Conservation (phyloP, 106 monocot species). For the Phalaenopsis aphrodite region DNA sequence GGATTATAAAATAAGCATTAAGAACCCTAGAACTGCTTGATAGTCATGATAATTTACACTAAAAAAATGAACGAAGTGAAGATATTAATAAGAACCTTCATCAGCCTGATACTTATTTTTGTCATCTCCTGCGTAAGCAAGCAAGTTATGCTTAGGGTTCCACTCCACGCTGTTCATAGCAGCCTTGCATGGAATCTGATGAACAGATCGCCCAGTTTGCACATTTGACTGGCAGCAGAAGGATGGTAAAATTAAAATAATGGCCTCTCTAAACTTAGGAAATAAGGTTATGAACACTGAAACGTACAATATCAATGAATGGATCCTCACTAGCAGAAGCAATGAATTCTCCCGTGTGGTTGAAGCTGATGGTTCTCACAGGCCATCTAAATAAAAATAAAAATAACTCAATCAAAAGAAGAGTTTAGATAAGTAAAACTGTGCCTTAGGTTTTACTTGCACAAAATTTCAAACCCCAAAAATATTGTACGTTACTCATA, state of each 20-base stretch:
- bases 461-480: not conserved
- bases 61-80: not conserved
- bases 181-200: slow-evolving; percentile 92
- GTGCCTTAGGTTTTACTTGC: no score
- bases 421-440: not conserved
- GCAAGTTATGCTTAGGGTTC: slow-evolving; percentile 88
- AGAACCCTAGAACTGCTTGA: not conserved
- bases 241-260: not conserved
- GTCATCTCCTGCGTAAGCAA: slow-evolving; percentile 96
- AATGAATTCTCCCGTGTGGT: slow-evolving; percentile 83
- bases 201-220: slow-evolving; percentile 66
- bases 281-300: not conserved
- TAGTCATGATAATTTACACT: not conserved
- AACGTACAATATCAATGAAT: slow-evolving; percentile 87
- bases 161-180: slow-evolving; percentile 98
- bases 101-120: slow-evolving; percentile 90
- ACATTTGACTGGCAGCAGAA: slow-evolving; percentile 57
- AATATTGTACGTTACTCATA: not conserved
- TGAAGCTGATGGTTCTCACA: slow-evolving; percentile 94
- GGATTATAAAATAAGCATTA: not conserved
- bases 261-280: not conserved
- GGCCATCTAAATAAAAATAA: slow-evolving; percentile 52
- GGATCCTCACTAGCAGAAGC: slow-evolving; percentile 96
- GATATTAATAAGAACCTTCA: slow-evolving; percentile 40
- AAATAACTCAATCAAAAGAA: not conserved